A percentile compares a stretch with the other conserved stretches of the same genome.
Conservation (phyloP, 1,284 basidiomycete species). For the Ganoderma resinaceum region DNA sequence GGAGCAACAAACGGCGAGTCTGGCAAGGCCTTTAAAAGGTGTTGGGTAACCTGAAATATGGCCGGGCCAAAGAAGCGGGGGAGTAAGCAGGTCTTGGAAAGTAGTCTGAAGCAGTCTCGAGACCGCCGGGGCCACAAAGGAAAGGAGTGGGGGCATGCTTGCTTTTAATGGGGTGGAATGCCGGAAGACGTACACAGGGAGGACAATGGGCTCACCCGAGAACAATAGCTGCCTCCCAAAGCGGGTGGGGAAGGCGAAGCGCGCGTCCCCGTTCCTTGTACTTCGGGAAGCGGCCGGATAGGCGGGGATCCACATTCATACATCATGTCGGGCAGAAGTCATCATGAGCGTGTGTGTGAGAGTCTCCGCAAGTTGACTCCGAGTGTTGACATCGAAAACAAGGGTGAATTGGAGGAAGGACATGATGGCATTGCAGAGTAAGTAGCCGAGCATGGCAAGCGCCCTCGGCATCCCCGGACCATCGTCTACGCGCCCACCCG, state of each 20-base stretch:
- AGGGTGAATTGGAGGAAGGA: not conserved
- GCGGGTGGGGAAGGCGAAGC: not conserved
- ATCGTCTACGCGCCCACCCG: slow-evolving; percentile 13
- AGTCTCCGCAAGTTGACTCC: not conserved
- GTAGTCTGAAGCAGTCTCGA: slow-evolving; percentile 33
- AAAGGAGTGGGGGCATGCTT: slow-evolving; percentile 16
- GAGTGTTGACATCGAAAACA: not conserved
- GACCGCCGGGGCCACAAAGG: slow-evolving; percentile 37
- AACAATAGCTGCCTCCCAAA: slow-evolving; percentile 25
- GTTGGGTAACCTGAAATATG: slow-evolving; percentile 9
- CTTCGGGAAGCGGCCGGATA: not conserved
- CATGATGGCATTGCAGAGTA: not conserved
- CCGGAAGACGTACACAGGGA: slow-evolving; percentile 17
- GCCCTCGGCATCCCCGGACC: not conserved
- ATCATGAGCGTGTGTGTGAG: not conserved
- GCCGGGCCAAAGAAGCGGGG: slow-evolving; percentile 15
- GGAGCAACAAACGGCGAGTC: not conserved
- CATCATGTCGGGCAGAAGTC: not conserved
- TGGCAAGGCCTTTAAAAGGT: slow-evolving; percentile 22
- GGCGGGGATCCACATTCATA: not conserved
- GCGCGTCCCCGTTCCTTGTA: slow-evolving; percentile 14
- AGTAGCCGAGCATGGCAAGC: not conserved
- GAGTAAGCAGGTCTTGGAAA: slow-evolving; percentile 16
- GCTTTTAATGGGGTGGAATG: slow-evolving; percentile 24
- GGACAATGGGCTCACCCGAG: slow-evolving; percentile 32